These are phyloP conservation scores for Aegilops sharonensis DNA, from an alignment of 176 grass and related monocot genomes.

Conservation along the genomic window DNA sequence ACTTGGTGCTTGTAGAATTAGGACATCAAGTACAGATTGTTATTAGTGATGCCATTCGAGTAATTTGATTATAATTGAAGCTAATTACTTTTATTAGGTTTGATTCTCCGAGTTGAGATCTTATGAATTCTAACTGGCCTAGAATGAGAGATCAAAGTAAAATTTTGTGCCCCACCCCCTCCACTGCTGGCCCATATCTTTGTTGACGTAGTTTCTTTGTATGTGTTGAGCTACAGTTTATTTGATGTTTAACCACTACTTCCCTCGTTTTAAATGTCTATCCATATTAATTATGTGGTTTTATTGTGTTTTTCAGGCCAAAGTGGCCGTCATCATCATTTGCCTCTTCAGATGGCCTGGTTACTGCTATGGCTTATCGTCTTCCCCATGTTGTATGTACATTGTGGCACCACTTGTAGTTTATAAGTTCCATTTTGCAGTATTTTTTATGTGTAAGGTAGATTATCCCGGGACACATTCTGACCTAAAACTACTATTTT, in stretches of 20 bases:
- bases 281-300: constrained; percentile 14
- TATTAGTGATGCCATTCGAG: neutral
- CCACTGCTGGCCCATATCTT: constrained; percentile 8
- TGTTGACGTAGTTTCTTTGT: constrained; percentile 9
- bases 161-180: neutral
- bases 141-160: neutral
- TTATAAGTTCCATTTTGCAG: constrained; percentile 11
- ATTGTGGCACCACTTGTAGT: neutral
- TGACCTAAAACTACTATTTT: constrained; percentile 38
- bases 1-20: constrained; percentile 18
- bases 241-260: constrained; percentile 21
- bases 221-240: constrained; percentile 21
- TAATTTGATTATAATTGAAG: neutral
- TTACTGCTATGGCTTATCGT: constrained; percentile 99
- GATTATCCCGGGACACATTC: constrained; percentile 20
- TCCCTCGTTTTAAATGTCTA: constrained; percentile 6
- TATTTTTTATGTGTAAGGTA: constrained; percentile 14
- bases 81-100: neutral
- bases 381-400: constrained; percentile 95
- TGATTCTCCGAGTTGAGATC: neutral
- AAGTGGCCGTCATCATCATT: constrained; percentile 99
- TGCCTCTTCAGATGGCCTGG: constrained; percentile 88
- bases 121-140: constrained; percentile 12
- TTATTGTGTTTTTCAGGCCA: constrained; percentile 66
- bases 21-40: neutral